These are phyloP conservation scores for Rosa rugosa DNA, from an alignment of 306 rosid species.

Conservation along the genomic window DNA sequence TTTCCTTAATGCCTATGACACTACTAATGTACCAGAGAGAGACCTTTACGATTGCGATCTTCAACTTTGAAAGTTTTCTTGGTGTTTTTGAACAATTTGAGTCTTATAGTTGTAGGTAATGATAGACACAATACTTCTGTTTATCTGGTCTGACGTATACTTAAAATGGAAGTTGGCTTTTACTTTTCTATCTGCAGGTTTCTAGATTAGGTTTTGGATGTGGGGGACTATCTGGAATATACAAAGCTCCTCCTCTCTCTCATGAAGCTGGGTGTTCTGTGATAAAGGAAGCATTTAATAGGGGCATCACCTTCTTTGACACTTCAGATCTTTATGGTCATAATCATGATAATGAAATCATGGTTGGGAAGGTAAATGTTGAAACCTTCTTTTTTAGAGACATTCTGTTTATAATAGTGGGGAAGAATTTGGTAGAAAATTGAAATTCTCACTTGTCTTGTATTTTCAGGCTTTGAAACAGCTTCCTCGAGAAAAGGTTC, in stretches of 20 bases:
- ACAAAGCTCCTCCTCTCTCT: conserved; percentile 52
- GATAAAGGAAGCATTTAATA: conserved; percentile 61
- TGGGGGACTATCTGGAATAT: conserved; percentile 64
- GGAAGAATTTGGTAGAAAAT: neutral
- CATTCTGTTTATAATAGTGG: neutral
- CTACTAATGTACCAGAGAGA: too few relatives aligned
- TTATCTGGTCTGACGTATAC: too few relatives aligned
- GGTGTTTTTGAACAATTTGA: too few relatives aligned
- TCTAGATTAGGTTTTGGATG: conserved; percentile 89
- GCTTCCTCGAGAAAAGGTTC: conserved; percentile 65
- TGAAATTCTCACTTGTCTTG: conserved; percentile 8
- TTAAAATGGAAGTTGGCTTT: neutral
- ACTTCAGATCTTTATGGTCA: conserved; percentile 65
- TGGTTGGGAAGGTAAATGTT: conserved; percentile 64
- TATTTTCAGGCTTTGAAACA: conserved; percentile 57
- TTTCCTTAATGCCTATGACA: too few relatives aligned
- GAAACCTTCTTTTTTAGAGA: neutral
- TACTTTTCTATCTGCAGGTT: conserved; percentile 45
- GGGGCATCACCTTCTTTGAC: conserved; percentile 71
- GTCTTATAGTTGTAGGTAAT: too few relatives aligned
- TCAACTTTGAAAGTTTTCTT: too few relatives aligned
- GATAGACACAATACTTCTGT: too few relatives aligned
- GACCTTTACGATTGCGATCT: too few relatives aligned
- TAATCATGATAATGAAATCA: conserved; percentile 61
- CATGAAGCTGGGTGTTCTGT: conserved; percentile 64